Conservation (phyloP, 306 rosid species). For the Vigna trinervia region DNA sequence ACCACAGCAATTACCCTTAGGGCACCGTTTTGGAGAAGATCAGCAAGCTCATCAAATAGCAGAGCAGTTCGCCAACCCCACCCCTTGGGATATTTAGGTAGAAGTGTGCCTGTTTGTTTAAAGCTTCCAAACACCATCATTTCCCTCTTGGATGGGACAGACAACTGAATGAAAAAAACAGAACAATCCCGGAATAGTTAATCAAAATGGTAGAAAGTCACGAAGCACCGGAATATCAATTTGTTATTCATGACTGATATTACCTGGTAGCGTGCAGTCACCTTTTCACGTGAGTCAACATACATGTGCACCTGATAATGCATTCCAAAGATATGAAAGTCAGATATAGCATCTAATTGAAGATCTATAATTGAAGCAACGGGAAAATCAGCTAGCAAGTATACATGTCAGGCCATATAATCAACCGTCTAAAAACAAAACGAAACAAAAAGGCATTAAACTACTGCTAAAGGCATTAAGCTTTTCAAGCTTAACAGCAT, state of each 20-base stretch:
- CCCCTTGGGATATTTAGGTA: conserved; percentile 97
- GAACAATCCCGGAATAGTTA: conserved; percentile 37
- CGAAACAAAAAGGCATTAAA: neutral
- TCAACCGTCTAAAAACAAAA: conserved; percentile 11
- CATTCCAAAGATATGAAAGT: conserved; percentile 24
- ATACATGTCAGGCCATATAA: neutral
- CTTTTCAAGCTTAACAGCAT: conserved; percentile 27
- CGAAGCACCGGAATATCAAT: neutral
- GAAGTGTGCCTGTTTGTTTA: conserved; percentile 94
- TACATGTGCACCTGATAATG: conserved; percentile 79
- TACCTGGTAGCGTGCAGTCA: conserved; percentile 98
- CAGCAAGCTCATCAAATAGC: conserved; percentile 83
- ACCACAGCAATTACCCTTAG: conserved; percentile 87
- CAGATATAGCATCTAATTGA: conserved; percentile 22
- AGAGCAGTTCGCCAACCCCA: conserved; percentile 99
- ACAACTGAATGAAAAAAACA: conserved; percentile 59
- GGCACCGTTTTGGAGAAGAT: conserved; percentile 92
- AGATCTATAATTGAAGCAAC: conserved; percentile 7
- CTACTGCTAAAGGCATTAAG: conserved; percentile 13
- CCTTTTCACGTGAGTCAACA: conserved; percentile 61
- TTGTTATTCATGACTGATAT: conserved; percentile 37
- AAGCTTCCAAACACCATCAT: conserved; percentile 89
- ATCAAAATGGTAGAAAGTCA: conserved; percentile 32
- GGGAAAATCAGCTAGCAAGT: conserved; percentile 3
- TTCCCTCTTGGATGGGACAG: conserved; percentile 95